These are phyloP conservation scores for Colletotrichum coccodes DNA, from an alignment of 2,329 filamentous ascomycete genomes.

Conservation along the genomic window DNA sequence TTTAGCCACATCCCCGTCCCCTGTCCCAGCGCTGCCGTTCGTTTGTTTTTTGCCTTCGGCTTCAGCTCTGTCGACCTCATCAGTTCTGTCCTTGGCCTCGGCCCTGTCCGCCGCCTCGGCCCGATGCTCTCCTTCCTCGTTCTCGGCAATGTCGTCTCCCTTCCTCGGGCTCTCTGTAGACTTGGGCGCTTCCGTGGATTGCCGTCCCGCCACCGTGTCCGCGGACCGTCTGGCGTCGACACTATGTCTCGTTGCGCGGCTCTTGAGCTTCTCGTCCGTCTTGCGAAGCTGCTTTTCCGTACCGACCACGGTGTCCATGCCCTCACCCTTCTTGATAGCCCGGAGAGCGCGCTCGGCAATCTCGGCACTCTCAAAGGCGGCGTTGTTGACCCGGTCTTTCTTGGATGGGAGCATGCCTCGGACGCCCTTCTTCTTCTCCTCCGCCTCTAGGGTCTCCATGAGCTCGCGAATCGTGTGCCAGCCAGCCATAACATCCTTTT, in stretches of 20 bases:
- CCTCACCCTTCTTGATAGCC: conserved; percentile 56
- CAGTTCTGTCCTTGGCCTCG: neutral
- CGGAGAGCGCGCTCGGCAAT: conserved; percentile 56
- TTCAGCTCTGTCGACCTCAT: neutral
- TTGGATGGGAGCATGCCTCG: conserved; percentile 45
- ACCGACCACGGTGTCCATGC: conserved; percentile 45
- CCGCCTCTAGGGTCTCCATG: conserved; percentile 47
- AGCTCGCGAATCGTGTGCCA: conserved; percentile 55
- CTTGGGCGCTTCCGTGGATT: neutral
- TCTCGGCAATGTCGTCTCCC: conserved; percentile 15
- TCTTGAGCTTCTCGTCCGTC: conserved; percentile 34
- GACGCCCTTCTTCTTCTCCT: conserved; percentile 46
- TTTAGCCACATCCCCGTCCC: neutral
- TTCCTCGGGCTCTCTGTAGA: conserved; percentile 1
- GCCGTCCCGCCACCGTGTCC: neutral
- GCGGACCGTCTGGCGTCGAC: conserved; percentile 17
- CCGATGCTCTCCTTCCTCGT: conserved; percentile 6
- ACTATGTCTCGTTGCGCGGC: conserved; percentile 16
- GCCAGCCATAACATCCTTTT: conserved; percentile 48
- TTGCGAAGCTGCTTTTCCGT: conserved; percentile 36
- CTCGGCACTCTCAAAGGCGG: conserved; percentile 60
- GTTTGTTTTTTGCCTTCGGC: neutral
- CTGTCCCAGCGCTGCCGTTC: neutral
- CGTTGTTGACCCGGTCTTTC: conserved; percentile 51
- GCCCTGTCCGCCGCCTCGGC: conserved; percentile 12